Evolutionary conservation across 768 basidiomycete genomes (phyloP).

Genomic region (Tricholoma hemisulphureum): DNA sequence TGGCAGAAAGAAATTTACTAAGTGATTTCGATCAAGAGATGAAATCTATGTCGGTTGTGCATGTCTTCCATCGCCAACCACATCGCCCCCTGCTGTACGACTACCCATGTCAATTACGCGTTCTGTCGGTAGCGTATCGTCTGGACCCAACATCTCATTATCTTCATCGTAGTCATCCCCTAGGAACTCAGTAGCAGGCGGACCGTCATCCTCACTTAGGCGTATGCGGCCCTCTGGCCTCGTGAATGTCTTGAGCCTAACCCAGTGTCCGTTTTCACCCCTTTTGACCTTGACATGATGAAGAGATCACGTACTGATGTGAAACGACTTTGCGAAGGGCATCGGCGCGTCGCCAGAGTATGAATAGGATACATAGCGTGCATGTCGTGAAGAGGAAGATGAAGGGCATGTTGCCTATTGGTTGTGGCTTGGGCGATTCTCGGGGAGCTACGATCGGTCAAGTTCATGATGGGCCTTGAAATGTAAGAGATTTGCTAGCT

Average conservation of each 20-base stretch:
- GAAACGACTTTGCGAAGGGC: constrained; percentile 56
- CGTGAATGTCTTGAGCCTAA: constrained; percentile 58
- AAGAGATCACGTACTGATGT: constrained; percentile 47
- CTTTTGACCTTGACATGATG: background rate
- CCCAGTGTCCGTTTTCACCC: background rate
- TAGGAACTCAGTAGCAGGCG: constrained; percentile 65
- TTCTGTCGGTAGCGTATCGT: background rate
- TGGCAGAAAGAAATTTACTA: background rate
- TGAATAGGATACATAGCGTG: constrained; percentile 53
- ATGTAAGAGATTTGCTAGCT: background rate
- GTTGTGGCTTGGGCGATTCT: constrained; percentile 59
- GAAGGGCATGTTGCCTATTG: constrained; percentile 54
- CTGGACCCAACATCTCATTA: background rate
- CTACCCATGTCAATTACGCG: background rate
- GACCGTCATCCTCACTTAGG: constrained; percentile 69
- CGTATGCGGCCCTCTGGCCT: constrained; percentile 58
- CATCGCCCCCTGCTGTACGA: background rate
- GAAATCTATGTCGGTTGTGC: background rate
- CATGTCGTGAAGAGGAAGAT: constrained; percentile 59
- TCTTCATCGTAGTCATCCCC: constrained; percentile 59
- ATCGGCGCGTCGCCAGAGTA: constrained; percentile 63
- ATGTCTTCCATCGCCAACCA: background rate
- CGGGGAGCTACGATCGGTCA: constrained; percentile 47
- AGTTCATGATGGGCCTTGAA: background rate
- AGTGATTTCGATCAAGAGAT: background rate